Conservation (phyloP, 257 asterid species). For the Nicotiana tomentosiformis region DNA sequence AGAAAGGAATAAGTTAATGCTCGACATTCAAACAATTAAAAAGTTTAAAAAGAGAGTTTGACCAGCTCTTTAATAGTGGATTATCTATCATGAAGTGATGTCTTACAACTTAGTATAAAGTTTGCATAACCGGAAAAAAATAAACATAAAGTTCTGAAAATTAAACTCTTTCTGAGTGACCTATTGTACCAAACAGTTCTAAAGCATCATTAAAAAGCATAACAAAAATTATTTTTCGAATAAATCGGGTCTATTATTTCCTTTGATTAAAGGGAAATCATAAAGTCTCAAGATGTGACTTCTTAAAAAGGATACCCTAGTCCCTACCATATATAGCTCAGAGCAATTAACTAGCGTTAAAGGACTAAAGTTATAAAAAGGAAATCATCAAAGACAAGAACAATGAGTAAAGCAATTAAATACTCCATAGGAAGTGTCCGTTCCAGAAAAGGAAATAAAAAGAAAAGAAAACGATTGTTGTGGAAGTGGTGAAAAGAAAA, state of each 20-base stretch:
- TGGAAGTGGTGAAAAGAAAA: background rate
- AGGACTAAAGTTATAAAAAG: background rate
- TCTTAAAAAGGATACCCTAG: background rate
- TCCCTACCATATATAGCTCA: background rate
- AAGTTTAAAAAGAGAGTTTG: background rate
- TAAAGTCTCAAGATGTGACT: background rate
- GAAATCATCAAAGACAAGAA: background rate
- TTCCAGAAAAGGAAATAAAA: background rate
- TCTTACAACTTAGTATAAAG: background rate
- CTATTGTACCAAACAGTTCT: background rate
- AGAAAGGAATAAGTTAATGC: no score
- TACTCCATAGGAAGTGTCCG: background rate
- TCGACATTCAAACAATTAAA: no score
- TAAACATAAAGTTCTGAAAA: background rate
- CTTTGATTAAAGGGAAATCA: background rate
- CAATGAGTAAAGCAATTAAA: slow-evolving; percentile 5
- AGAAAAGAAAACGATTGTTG: background rate
- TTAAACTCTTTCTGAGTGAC: background rate
- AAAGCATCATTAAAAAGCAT: background rate
- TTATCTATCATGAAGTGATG: background rate
- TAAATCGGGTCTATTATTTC: background rate
- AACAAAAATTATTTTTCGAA: background rate
- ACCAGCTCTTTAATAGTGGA: background rate
- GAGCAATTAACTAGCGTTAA: background rate
- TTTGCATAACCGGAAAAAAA: no score